Evolutionary conservation across 1,139 yeast species (phyloP), one percentile per base, ranked within the genome.

Genomic region (Candida mesenterica): DNA sequence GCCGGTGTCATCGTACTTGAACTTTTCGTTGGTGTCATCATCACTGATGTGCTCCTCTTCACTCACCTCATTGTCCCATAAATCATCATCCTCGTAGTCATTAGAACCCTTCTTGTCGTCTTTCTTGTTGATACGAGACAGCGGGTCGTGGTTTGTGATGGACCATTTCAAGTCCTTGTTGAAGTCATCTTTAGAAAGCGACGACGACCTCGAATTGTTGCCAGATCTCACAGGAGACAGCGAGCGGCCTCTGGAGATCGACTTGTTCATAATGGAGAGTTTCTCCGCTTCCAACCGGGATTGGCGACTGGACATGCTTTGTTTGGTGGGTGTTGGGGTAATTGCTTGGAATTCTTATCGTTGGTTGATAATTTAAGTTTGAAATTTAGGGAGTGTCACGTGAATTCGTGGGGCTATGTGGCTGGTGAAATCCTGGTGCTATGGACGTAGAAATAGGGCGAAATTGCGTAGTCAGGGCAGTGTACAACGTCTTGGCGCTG

Each of bases 31-130:
- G 16, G 67, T 65, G 38, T 78, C 83, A 37, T 77, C 78, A 46
- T 79, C 86, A 47, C 79, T 72, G n/a, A 79, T 66, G 43, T 77
- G 80, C 48, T 80, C 86, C 48, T 80, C 86, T 40, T 81, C 88
- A 49, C 82, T 74, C 4, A 61, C 65, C 37, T 68, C 75, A 26
- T 63, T 65, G 31, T 67, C 73, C 56, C 69, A 62, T 24, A 54
- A 42, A 10, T 50, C 59, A 17, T 47, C 55, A 5, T 46, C 53
- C 24, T 50, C 55, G 14, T 45, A 54, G 19, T 43, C 51, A 3
- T 49, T 53, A 13, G 42, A 46, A 18, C 43, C 51, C 28, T 44
- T 43, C 15, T 47, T 50, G 28, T 34, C 20, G 12, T 28, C 32
- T 26, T 36, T 31, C 8, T 37, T 39, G 24, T 34, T 39, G 36